Evolutionary conservation across 768 basidiomycete species (phyloP), one percentile per base, ranked within the genome.

Genomic region (Amanita molliuscula): DNA sequence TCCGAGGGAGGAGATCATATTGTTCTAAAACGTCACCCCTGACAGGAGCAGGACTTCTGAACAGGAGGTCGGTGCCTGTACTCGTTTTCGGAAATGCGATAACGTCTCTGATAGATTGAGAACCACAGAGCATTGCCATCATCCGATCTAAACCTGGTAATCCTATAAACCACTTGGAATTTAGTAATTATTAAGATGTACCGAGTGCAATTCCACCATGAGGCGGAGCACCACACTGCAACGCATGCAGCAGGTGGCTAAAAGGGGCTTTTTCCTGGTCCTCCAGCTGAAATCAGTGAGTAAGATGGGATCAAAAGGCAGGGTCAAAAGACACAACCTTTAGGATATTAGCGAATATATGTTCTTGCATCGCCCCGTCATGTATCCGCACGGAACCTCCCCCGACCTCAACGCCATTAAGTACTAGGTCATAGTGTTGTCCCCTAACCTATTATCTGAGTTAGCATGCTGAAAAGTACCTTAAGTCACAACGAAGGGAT

Each of bases 81-180:
- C 81, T 78, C 6, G 87, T 85, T 72, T 97, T 97, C 7, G 94
- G 94, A 71, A 97, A 97, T 16, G 94, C 94, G 56, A 97, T 95
- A 55, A 97, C 94, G 59, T 96, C 92, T 53, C 91, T 77, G 57
- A 97, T 97, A 34, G 91, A 91, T 52, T 78, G 76, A 3, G 90
- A 78, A 54, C 82, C 79, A 71, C 90, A 93, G 3, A 97, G 75
- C 55, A 94, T 92, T 10, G 92, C 76, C 80, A 96, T 86, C 54
- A 97, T 70, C 29, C 94, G 81, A 73, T 97, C 94, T 56, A 97
- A 89, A 41, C 93, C 93, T 94, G 63, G 46, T 25, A 37, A 18
- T 35, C 45, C 38, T 42, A 44, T 49, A 49, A 45, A 54, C 48
- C 54, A 46, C 44, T 13, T 20, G 43, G 33, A 45, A 44, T 38